phyloP scores from a whole-genome alignment of 2,329 filamentous ascomycete genomes.

The Trichoderma guizhouense region DNA sequence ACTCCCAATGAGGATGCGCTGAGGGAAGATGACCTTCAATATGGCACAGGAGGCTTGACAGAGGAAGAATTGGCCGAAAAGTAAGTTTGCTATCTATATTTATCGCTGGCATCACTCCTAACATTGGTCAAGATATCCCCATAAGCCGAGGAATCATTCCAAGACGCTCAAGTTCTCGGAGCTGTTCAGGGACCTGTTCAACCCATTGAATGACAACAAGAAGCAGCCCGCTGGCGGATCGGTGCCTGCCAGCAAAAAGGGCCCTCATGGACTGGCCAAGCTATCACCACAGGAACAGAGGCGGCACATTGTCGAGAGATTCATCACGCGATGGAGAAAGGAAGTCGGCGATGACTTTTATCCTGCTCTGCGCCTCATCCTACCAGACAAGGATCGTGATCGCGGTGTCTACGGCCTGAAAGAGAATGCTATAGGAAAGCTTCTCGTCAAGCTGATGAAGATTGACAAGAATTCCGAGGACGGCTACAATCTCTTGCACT shows the following conservation, averaged over 20 bases:
- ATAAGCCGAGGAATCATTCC: conserved; percentile 75
- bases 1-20: conserved; percentile 39
- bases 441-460: conserved; percentile 88
- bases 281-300: conserved; percentile 73
- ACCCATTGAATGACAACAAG: conserved; percentile 73
- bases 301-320: conserved; percentile 76
- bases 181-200: conserved; percentile 74
- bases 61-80: conserved; percentile 45
- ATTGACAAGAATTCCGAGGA: conserved; percentile 90
- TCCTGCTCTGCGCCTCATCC: conserved; percentile 83
- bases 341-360: conserved; percentile 92
- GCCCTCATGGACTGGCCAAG: conserved; percentile 55
- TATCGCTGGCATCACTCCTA: conserved; percentile 5
- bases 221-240: conserved; percentile 65
- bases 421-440: conserved; percentile 83
- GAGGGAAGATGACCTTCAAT: conserved; percentile 53
- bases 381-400: conserved; percentile 90
- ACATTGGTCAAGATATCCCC: conserved; percentile 65
- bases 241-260: conserved; percentile 53
- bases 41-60: conserved; percentile 38
- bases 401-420: conserved; percentile 92
- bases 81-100: conserved; percentile 25
- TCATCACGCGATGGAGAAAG: conserved; percentile 80
- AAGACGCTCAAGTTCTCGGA: conserved; percentile 80
- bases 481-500: conserved; percentile 78